phyloP scores from a whole-genome alignment of 139 green algal species.

The Closterium sp. region DNA sequence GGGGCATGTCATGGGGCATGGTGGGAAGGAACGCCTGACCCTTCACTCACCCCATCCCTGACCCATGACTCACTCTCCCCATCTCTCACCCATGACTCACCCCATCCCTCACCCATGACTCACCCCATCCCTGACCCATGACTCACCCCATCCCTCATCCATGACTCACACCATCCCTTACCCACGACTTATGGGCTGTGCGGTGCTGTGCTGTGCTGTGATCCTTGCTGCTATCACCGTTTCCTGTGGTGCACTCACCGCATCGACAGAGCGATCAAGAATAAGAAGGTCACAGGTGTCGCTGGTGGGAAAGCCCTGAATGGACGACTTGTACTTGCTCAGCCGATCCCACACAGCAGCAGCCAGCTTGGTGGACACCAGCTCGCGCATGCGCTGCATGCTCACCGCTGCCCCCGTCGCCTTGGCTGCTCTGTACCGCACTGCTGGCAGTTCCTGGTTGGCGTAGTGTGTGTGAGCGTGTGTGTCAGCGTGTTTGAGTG shows the following conservation, averaged over 20 bases:
- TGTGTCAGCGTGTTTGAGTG: no score
- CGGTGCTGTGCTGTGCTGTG: not conserved
- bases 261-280: slow-evolving; percentile 70
- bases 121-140: no score
- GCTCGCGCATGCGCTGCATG: slow-evolving; percentile 10
- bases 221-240: no score
- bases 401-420: not conserved
- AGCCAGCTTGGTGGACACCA: slow-evolving; percentile 40
- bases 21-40: not conserved
- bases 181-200: not conserved
- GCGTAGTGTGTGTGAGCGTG: not conserved
- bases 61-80: no score
- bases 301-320: slow-evolving; percentile 21
- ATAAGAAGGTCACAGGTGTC: slow-evolving; percentile 81
- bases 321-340: slow-evolving; percentile 30
- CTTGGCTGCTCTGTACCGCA: slow-evolving; percentile 43
- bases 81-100: no score
- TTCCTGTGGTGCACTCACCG: slow-evolving; percentile 8
- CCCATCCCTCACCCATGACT: no score
- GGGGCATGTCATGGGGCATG: not conserved
- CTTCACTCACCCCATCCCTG: no score
- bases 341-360: slow-evolving; percentile 29
- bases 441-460: slow-evolving; percentile 32
- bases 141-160: no score
- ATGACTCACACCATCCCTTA: no score